Evolutionary conservation across 371 early-diverging fungal genomes (phyloP).

Genomic region (Lichtheimia corymbifera): DNA sequence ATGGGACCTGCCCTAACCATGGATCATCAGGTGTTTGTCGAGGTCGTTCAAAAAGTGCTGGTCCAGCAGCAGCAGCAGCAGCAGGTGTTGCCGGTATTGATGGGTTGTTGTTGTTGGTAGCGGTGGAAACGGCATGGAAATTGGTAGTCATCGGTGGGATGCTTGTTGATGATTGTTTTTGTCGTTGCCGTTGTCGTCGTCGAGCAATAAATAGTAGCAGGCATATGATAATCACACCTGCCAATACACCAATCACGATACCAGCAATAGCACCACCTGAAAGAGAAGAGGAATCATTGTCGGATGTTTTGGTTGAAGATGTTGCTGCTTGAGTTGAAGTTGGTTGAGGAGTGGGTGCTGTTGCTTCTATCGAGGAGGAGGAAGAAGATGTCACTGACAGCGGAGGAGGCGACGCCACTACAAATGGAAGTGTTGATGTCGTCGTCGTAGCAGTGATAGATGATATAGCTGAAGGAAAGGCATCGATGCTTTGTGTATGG

Average conservation of each 20-base stretch:
- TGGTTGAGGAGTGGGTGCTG: neutral
- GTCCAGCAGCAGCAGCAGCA: constrained; percentile 1
- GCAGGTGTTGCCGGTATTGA: neutral
- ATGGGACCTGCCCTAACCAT: constrained; percentile 9
- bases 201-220: neutral
- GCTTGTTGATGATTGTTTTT: neutral
- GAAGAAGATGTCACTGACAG: neutral
- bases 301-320: neutral
- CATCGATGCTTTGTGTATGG: neutral
- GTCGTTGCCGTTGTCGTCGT: neutral
- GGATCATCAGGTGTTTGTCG: constrained; percentile 6
- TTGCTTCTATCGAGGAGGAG: neutral
- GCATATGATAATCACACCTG: constrained; percentile 2
- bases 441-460: neutral
- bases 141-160: neutral
- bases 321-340: too few relatives aligned
- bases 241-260: constrained; percentile 6
- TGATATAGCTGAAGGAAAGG: neutral
- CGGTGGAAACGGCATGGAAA: neutral
- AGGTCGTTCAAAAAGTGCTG: neutral
- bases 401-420: too few relatives aligned
- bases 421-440: neutral
- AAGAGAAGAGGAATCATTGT: constrained; percentile 2
- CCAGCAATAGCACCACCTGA: constrained; percentile 11
- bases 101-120: neutral